phyloP scores from a whole-genome alignment of 2,329 filamentous ascomycete genomes.

The Seiridium unicorne region DNA sequence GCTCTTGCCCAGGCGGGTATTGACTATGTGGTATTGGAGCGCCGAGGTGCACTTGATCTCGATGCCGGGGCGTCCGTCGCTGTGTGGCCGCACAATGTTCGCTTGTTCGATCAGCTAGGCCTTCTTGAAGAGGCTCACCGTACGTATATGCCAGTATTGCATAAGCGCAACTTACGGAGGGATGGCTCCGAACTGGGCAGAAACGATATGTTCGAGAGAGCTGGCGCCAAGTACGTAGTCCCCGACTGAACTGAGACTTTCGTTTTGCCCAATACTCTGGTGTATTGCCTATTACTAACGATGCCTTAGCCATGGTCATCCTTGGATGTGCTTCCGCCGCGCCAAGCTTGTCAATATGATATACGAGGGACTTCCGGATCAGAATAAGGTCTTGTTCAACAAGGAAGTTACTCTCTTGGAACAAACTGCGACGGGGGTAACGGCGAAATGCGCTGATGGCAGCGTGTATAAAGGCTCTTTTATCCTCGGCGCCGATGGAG shows the following conservation, averaged over 20 bases:
- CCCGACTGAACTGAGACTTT: background rate
- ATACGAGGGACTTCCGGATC: slow-evolving; percentile 16
- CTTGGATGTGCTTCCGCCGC: slow-evolving; percentile 14
- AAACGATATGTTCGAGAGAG: background rate
- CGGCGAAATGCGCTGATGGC: slow-evolving; percentile 18
- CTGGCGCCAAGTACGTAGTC: background rate
- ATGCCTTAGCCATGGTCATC: slow-evolving; percentile 12
- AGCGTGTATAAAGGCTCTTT: slow-evolving; percentile 18
- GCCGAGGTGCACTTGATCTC: background rate
- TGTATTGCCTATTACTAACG: background rate
- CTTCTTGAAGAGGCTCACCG: background rate
- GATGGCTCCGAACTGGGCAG: background rate
- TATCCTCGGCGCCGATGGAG: slow-evolving; percentile 21
- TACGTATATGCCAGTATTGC: too few species aligned
- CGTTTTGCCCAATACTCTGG: too few species aligned
- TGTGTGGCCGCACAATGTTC: background rate
- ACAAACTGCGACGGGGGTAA: slow-evolving; percentile 15
- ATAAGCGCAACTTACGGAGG: background rate
- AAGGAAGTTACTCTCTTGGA: slow-evolving; percentile 16
- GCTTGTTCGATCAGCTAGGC: slow-evolving; percentile 2
- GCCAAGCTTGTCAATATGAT: slow-evolving; percentile 15
- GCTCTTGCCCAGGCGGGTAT: slow-evolving; percentile 2
- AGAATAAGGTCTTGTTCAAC: slow-evolving; percentile 13
- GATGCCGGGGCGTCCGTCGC: slow-evolving; percentile 2
- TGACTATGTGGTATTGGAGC: slow-evolving; percentile 8